Percentiles rank a stretch among this genome's conserved stretches.
phyloP scores from a whole-genome alignment of 768 basidiomycete species.

The Leccinum disarticulatum region DNA sequence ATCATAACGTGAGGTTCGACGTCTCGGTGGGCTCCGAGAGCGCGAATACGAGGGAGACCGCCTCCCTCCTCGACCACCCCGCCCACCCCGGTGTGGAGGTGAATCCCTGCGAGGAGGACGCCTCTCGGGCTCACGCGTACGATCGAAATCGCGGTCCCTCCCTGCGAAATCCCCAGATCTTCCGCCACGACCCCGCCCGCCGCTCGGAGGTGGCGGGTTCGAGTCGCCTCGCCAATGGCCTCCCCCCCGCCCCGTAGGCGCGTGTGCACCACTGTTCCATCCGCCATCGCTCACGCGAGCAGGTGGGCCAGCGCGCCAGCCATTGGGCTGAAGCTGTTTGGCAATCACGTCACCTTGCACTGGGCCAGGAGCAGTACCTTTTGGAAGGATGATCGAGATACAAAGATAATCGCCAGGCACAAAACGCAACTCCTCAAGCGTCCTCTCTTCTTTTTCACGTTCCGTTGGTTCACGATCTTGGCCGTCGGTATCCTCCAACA shows the following conservation, averaged over 20 bases:
- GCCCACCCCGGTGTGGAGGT: conserved; percentile 46
- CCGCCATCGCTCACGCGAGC: conserved; percentile 45
- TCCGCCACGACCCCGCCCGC: conserved; percentile 46
- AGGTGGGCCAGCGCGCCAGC: conserved; percentile 37
- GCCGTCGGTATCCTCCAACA: conserved; percentile 49
- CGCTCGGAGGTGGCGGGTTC: conserved; percentile 43
- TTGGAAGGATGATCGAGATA: conserved; percentile 74
- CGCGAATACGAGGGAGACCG: conserved; percentile 37
- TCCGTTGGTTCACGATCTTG: conserved; percentile 38
- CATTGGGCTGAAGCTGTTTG: conserved; percentile 35
- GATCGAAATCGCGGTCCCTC: conserved; percentile 38
- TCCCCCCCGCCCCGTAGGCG: conserved; percentile 48
- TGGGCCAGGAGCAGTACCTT: conserved; percentile 46
- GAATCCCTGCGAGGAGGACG: conserved; percentile 51
- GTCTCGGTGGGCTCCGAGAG: conserved; percentile 44
- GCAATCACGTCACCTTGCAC: conserved; percentile 48
- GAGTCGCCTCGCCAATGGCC: conserved; percentile 80
- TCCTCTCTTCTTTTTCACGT: conserved; percentile 61
- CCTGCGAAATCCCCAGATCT: conserved; percentile 33
- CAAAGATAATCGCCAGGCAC: conserved; percentile 80
- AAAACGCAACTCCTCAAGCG: conserved; percentile 77
- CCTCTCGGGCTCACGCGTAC: conserved; percentile 43
- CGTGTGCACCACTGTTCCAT: conserved; percentile 44
- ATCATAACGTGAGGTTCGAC: conserved; percentile 35
- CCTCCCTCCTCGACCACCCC: conserved; percentile 44